phyloP scores from a whole-genome alignment of 768 basidiomycete genomes.

The Gloeopeniophorella convolvens region DNA sequence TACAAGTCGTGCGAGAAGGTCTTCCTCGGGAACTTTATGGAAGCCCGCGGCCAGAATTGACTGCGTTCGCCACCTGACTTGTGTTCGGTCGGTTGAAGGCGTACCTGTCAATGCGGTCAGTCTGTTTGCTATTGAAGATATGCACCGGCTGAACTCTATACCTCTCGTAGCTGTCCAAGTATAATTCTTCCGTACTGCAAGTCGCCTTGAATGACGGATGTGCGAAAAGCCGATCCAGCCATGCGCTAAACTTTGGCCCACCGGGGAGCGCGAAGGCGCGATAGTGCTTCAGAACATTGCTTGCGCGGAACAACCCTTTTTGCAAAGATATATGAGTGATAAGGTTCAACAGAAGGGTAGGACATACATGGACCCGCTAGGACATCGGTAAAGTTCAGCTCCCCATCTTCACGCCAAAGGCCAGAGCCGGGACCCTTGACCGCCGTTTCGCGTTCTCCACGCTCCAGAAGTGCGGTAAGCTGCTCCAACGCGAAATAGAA shows the following conservation, averaged over 20 bases:
- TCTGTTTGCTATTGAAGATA: not conserved
- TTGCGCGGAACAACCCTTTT: constrained; percentile 68
- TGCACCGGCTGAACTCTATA: constrained; percentile 22
- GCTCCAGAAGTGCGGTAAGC: constrained; percentile 49
- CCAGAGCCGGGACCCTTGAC: constrained; percentile 40
- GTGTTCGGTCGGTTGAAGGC: constrained; percentile 74
- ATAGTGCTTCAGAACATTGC: constrained; percentile 57
- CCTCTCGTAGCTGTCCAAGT: constrained; percentile 74
- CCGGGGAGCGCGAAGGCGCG: constrained; percentile 55
- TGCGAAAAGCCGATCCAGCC: constrained; percentile 44
- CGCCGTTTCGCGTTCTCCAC: constrained; percentile 42
- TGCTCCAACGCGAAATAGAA: constrained; percentile 45
- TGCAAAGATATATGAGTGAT: constrained; percentile 9
- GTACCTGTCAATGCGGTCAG: constrained; percentile 40
- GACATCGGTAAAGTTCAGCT: constrained; percentile 57
- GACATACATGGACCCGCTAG: constrained; percentile 64
- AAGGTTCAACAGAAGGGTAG: constrained; percentile 24
- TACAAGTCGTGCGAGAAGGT: too few species aligned
- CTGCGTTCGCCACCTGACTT: constrained; percentile 69
- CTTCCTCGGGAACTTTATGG: too few species aligned
- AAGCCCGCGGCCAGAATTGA: constrained; percentile 56
- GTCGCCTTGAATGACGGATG: constrained; percentile 62
- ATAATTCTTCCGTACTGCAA: constrained; percentile 60
- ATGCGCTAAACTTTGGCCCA: constrained; percentile 44
- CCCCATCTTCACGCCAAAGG: constrained; percentile 51